A percentile compares a stretch with the other conserved stretches of the same genome.
These are phyloP conservation scores for Knufia petricola DNA, from an alignment of 2,329 filamentous ascomycete genomes.

Conservation along the genomic window DNA sequence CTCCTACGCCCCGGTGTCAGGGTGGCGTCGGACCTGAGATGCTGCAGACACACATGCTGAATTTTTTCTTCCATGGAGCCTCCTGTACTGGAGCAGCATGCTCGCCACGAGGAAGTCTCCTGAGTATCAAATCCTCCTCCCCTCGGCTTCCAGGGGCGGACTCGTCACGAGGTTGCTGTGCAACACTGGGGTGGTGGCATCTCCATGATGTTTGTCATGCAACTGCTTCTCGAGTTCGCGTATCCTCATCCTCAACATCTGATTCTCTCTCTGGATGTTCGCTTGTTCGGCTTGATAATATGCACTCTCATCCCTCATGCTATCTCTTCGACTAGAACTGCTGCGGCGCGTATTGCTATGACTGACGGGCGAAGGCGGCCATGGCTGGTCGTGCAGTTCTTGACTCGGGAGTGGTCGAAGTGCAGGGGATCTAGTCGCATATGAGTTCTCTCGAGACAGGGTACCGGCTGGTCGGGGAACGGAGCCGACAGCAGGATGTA, in stretches of 20 bases:
- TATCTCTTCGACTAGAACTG: constrained; percentile 22
- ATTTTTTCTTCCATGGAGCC: too few relatives aligned
- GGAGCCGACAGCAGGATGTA: constrained; percentile 27
- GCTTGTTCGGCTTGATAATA: constrained; percentile 41
- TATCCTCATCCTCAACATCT: constrained; percentile 39
- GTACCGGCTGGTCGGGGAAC: constrained; percentile 28
- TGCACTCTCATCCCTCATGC: constrained; percentile 37
- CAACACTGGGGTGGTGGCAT: constrained; percentile 11
- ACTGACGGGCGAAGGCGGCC: constrained; percentile 22
- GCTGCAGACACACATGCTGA: too few relatives aligned
- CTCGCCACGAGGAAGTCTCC: too few relatives aligned
- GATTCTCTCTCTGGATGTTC: constrained; percentile 39
- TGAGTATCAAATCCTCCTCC: too few relatives aligned
- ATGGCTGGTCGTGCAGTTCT: constrained; percentile 15
- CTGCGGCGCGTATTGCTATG: constrained; percentile 8
- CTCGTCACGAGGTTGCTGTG: constrained; percentile 21
- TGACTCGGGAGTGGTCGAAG: constrained; percentile 25
- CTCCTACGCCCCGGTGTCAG: too few relatives aligned
- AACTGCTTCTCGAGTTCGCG: constrained; percentile 32
- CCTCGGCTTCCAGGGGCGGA: constrained; percentile 15
- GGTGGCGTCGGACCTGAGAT: too few relatives aligned
- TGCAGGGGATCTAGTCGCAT: constrained; percentile 29
- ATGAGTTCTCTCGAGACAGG: constrained; percentile 30
- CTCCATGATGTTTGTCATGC: constrained; percentile 14
- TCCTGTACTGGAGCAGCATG: not conserved